Evolutionary conservation across 768 basidiomycete genomes (phyloP), one percentile per base, ranked within the genome.

Genomic region (Russula earlei): DNA sequence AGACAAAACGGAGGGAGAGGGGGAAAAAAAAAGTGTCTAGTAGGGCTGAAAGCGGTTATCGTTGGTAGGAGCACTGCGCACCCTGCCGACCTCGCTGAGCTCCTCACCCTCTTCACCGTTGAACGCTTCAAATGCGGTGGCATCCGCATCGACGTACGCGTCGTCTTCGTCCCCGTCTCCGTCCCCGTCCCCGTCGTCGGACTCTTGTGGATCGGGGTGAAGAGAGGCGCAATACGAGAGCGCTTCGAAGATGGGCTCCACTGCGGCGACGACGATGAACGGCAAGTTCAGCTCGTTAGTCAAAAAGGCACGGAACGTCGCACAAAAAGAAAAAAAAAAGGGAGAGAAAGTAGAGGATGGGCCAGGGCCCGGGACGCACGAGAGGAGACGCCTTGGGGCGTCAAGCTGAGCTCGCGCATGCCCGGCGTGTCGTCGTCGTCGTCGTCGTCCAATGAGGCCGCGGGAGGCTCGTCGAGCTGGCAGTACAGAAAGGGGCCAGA

Each of bases 31-130:
- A 27, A 56, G 64, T 65, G 70, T 79, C 86, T 87, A 94, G 81
- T 94, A 94, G 64, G 91, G 91, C 56, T 80, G 74, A 72, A 75
- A 92, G 71, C 91, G 86, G 67, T 71, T 77, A 75, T 84, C 71
- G 75, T 83, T 83, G 72, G 78, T 65, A 69, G 87, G 87, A 87
- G 87, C 80, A 70, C 84, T 88, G 86, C 91, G 87, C 84, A 91
- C 89, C 85, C 87, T 83, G 75, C 91, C 91, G 62, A 85, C 87
- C 73, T 85, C 84, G 69, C 83, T 87, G 62, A 92, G 78, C 70
- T 92, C 87, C 64, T 90, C 75, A 20, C 72, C 77, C 53, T 77
- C 82, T 45, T 77, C 76, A 25, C 83, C 85, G 20, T 71, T 76
- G 67, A 89, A 85, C 1, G 75, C 72, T 57, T 75, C 72, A 55